These are phyloP conservation scores for Arctium lappa DNA, from an alignment of 129 eudicot species.

Conservation along the genomic window DNA sequence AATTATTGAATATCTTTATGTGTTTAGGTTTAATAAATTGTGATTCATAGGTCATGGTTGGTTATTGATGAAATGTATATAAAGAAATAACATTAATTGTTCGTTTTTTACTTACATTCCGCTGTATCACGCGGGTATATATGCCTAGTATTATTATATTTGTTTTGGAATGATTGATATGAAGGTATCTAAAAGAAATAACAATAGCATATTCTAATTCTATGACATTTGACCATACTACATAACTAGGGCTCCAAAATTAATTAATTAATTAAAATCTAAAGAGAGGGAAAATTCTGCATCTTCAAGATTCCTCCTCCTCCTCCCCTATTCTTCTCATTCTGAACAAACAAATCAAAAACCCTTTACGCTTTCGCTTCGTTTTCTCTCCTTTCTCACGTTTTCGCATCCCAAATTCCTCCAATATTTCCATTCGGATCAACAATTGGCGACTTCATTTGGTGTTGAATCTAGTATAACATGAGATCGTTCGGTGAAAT, in stretches of 20 bases:
- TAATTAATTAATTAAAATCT: not conserved
- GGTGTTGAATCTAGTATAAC: not conserved
- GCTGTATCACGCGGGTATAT: no score
- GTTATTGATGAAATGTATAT: no score
- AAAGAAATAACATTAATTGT: no score
- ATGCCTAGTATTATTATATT: no score
- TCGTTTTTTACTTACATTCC: no score
- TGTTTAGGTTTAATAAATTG: no score
- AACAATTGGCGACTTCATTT: not conserved
- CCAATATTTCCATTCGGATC: not conserved
- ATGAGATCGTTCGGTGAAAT: slow-evolving; percentile 35
- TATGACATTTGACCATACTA: not conserved
- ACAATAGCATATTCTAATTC: slow-evolving; percentile 25
- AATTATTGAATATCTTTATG: no score
- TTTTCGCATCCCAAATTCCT: not conserved
- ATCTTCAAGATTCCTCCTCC: slow-evolving; percentile 11
- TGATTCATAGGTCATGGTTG: no score
- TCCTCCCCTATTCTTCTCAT: not conserved
- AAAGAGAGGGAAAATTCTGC: slow-evolving; percentile 1
- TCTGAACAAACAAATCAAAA: not conserved
- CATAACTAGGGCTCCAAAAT: not conserved
- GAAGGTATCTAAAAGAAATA: slow-evolving; percentile 28
- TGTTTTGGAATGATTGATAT: slow-evolving; percentile 18
- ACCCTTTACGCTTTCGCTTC: not conserved
- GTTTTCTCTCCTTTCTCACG: not conserved